Evolutionary conservation across 2,329 filamentous ascomycete species (phyloP).

Genomic region (Hirsutella thompsonii): DNA sequence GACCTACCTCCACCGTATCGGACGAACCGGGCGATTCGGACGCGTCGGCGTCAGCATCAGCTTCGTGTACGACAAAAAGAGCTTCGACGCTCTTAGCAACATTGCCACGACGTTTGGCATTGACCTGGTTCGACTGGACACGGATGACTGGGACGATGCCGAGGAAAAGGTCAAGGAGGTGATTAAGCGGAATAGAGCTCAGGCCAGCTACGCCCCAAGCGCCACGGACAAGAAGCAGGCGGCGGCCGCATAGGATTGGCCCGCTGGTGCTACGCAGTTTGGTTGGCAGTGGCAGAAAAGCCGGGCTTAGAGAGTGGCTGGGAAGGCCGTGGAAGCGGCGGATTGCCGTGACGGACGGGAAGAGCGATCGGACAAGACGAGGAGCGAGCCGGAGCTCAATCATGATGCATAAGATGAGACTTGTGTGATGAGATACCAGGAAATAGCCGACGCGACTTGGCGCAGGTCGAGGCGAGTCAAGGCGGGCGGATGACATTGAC

Average conservation of each 20-base stretch:
- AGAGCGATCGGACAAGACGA: background rate
- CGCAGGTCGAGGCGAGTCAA: background rate
- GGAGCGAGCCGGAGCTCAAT: background rate
- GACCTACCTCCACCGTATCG: conserved; percentile 96
- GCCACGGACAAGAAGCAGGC: conserved; percentile 22
- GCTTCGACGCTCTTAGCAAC: conserved; percentile 64
- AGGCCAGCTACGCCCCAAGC: conserved; percentile 38
- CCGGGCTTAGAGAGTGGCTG: background rate
- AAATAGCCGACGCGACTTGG: background rate
- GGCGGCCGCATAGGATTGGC: conserved; percentile 16
- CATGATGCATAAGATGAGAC: background rate
- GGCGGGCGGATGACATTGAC: background rate
- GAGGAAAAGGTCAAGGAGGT: conserved; percentile 72
- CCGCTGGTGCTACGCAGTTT: conserved; percentile 5
- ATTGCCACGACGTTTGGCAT: conserved; percentile 75
- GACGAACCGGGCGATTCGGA: conserved; percentile 90
- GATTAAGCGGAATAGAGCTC: conserved; percentile 57
- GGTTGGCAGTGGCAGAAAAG: conserved; percentile 1
- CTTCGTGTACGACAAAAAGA: conserved; percentile 78
- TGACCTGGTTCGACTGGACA: conserved; percentile 68
- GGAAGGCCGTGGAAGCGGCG: background rate
- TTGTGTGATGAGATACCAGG: background rate
- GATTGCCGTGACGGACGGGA: background rate
- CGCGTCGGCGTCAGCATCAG: conserved; percentile 93
- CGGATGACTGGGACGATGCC: conserved; percentile 81